phyloP scores from a whole-genome alignment of 2,329 filamentous ascomycete genomes.

The Trichocomaceae sp. region DNA sequence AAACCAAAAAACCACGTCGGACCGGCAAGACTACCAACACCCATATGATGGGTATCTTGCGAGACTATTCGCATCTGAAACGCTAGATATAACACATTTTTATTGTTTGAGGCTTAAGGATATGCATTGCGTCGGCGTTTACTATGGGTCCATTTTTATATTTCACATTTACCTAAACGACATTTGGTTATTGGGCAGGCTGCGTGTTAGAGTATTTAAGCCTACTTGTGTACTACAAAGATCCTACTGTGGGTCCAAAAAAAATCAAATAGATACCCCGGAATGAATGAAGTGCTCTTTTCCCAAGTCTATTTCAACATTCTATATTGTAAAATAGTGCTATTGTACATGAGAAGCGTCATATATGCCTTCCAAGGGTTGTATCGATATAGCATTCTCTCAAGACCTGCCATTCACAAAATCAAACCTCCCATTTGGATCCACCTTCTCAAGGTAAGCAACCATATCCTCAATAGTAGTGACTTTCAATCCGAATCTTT shows the following conservation, averaged over 20 bases:
- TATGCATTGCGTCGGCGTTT: conserved; percentile 22
- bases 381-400: conserved; percentile 8
- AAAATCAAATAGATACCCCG: conserved; percentile 13
- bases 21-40: conserved; percentile 78
- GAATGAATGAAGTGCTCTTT: conserved; percentile 5
- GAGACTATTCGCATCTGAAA: conserved; percentile 58
- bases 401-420: conserved; percentile 32
- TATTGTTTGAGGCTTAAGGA: not conserved
- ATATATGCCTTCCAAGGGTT: not conserved
- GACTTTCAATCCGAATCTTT: conserved; percentile 80
- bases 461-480: conserved; percentile 93
- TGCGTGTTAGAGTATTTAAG: not conserved
- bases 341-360: conserved; percentile 4
- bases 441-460: conserved; percentile 66
- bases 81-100: conserved; percentile 19
- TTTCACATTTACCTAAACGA: not conserved
- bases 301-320: not conserved
- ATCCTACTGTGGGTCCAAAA: conserved; percentile 1
- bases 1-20: conserved; percentile 66
- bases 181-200: not conserved
- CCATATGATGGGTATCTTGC: conserved; percentile 76
- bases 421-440: conserved; percentile 29
- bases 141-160: conserved; percentile 3
- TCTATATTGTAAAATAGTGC: not conserved
- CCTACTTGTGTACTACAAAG: not conserved